Evolutionary conservation across 2,329 filamentous ascomycete species (phyloP).

Genomic region (Ascocoryne sarcoides): DNA sequence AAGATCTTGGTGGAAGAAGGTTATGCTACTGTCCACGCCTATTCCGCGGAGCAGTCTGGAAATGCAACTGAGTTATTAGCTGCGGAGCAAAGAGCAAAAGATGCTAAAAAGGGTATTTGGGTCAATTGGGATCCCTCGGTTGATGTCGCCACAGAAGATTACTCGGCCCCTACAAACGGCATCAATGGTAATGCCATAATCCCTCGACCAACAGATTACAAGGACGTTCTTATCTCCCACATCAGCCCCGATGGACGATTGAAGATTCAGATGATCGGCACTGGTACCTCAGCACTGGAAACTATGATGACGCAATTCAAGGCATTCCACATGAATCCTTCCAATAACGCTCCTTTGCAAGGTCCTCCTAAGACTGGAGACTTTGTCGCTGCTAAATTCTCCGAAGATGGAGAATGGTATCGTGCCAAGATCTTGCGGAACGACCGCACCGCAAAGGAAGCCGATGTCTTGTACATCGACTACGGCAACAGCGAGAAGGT

Average conservation of each 20-base stretch:
- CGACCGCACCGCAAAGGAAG: conserved; percentile 79
- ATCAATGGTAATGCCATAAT: conserved; percentile 45
- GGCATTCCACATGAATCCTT: conserved; percentile 77
- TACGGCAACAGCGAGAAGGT: conserved; percentile 91
- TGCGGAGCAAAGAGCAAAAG: conserved; percentile 84
- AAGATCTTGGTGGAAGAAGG: conserved; percentile 92
- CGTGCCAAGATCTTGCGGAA: conserved; percentile 84
- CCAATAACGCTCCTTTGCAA: conserved; percentile 66
- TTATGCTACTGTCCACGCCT: conserved; percentile 82
- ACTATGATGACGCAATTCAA: conserved; percentile 86
- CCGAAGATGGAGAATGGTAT: conserved; percentile 87
- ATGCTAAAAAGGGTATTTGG: conserved; percentile 81
- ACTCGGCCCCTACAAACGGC: conserved; percentile 38
- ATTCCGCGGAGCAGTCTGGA: conserved; percentile 91
- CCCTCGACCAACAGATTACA: conserved; percentile 74
- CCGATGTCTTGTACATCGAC: conserved; percentile 90
- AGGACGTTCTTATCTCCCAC: conserved; percentile 86
- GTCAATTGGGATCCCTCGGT: conserved; percentile 88
- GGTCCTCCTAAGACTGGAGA: conserved; percentile 84
- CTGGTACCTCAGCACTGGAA: conserved; percentile 76
- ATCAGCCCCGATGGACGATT: conserved; percentile 74
- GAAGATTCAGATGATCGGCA: conserved; percentile 85
- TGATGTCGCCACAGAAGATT: conserved; percentile 56
- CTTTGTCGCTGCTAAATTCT: conserved; percentile 84
- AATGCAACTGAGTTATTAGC: conserved; percentile 80